Percentiles rank a stretch among this genome's conserved stretches.
phyloP scores from a whole-genome alignment of 352 stramenopile species.

The Globisporangium acanthophoron region DNA sequence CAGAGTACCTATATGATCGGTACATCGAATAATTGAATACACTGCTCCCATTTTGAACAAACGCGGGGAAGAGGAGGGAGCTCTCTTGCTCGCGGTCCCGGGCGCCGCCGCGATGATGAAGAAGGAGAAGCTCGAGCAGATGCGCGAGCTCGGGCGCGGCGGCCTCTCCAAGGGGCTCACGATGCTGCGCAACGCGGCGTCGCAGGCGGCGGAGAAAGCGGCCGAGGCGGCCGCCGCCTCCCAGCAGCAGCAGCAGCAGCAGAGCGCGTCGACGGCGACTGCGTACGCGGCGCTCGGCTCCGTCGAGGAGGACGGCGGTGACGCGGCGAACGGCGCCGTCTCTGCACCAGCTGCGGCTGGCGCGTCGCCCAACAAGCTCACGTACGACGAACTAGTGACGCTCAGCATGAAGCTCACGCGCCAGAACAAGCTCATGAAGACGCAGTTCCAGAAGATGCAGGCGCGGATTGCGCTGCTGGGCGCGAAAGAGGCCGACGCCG shows the following conservation, averaged over 20 bases:
- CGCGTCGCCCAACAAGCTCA: slow-evolving; percentile 18
- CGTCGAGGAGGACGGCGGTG: slow-evolving; percentile 1
- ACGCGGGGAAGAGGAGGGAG: no score
- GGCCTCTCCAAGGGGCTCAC: slow-evolving; percentile 71
- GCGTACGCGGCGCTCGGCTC: slow-evolving; percentile 6
- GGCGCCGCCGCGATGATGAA: slow-evolving; percentile 42
- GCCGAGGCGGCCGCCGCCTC: slow-evolving; percentile 4
- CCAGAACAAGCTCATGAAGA: slow-evolving; percentile 87
- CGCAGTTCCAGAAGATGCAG: slow-evolving; percentile 78
- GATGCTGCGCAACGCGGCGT: slow-evolving; percentile 56
- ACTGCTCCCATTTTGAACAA: no score
- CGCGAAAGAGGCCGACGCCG: slow-evolving; percentile 37
- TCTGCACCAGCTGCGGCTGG: background rate
- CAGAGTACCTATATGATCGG: no score
- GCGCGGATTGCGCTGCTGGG: slow-evolving; percentile 30
- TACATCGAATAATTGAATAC: no score
- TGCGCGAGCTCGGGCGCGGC: slow-evolving; percentile 77
- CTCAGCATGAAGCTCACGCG: slow-evolving; percentile 87
- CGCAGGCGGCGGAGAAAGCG: slow-evolving; percentile 24
- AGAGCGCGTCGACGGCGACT: slow-evolving; percentile 6
- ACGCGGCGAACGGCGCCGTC: background rate
- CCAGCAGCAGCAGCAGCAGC: background rate
- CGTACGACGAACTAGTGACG: slow-evolving; percentile 77
- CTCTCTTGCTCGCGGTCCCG: background rate
- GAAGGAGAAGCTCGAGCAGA: slow-evolving; percentile 88